Base-by-base conservation (phyloP, 805 yeast species). In the Candida andamanensis region DNA sequence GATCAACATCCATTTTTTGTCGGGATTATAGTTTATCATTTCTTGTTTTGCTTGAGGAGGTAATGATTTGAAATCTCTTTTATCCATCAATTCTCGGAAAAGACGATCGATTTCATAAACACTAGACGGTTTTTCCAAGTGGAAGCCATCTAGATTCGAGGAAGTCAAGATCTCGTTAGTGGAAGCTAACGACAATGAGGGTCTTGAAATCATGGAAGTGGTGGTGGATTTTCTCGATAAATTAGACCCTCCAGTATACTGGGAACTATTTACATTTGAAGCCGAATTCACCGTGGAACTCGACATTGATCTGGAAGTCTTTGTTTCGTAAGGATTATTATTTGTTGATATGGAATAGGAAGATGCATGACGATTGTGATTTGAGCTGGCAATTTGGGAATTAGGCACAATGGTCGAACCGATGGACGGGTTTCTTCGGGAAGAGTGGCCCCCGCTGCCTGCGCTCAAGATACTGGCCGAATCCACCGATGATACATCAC, bases 1-100 rank as follows among this genome's bases (percentile, higher is more conserved):
- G 24, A 89, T 80, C 43, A 89, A 69, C 80, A 85, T 78, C 95
- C 96, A 87, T 58, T 90, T 90, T 47, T 86, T 85, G 29, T 81
- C 85, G 0, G 75, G 62, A 26, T 82, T 74, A 50, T 82, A 87
- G 44, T 72, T 73, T 47, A 76, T 67, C 83, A 90, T 78, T 49
- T 85, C 92, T 35, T 67, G 72, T 43, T 79, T 78, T 3, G 92
- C 95, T 31, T 73, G 74, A 16, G 74, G 75, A 0, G 95, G 85
- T 19, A 82, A 60, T 22, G 72, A 65, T 30, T 66, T 76, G 57
- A 85, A 82, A 52, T 89, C 94, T 47, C 96, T 74, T 45, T 78
- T 77, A 32, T 75, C 79, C 90, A 89, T 82, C 39, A 89, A 72
- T 37, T 81, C 87, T 33, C 76, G 70, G 52, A 85, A 87, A 75